Base-by-base conservation (phyloP, 1,284 basidiomycete species). In the Erythrobasidium hasegawianum region DNA sequence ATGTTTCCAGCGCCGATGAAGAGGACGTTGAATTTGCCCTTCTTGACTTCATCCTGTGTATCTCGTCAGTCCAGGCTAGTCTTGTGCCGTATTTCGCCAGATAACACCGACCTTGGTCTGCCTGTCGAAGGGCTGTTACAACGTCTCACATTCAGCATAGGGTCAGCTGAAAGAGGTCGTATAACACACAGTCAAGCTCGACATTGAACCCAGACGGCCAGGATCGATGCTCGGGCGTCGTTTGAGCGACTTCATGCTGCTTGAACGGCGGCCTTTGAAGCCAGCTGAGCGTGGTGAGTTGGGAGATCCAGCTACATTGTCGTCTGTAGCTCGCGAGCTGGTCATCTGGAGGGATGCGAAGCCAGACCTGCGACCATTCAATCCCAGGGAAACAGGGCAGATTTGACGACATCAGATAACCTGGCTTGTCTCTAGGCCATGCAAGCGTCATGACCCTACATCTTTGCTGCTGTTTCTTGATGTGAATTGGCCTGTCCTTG, bases 21-120 rank as follows among this genome's bases (percentile, higher is more conserved):
- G 27, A 64, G 61, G 26, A 64, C 61, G 39, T 64, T 64, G 61
- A 64, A 64, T 64, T 64, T 64, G 61, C 61, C 61, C 61, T 64
- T 64, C 40, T 64, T 64, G 61, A 64, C 56, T 43, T 64, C 61
- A 11, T 45, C 61, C 61, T 64, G 54, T 22, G 11, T 26, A 54
- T 26, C 2, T 18, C 10, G 33, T n/a, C 10, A 27, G n/a, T 24
- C 27, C 27, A 11, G 5, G 33, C 33, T 33, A 33, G 33, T 33
- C 33, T 52, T 5, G 27, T 20, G 1, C 16, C 33, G 11, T 9
- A 22, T 38, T 18, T 8, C 16, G 20, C 20, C 29, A 27, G 11
- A 64, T 38, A 49, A 22, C 10, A 16, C 53, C 29, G 40, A 64
- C 61, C 54, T 64, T 64, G 38, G 61, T 64, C 27, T 64, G 61